A percentile compares a stretch with the other conserved stretches of the same genome.
Evolutionary conservation across 345 rosid species (phyloP).

Genomic region (Arabidopsis arenosa): DNA sequence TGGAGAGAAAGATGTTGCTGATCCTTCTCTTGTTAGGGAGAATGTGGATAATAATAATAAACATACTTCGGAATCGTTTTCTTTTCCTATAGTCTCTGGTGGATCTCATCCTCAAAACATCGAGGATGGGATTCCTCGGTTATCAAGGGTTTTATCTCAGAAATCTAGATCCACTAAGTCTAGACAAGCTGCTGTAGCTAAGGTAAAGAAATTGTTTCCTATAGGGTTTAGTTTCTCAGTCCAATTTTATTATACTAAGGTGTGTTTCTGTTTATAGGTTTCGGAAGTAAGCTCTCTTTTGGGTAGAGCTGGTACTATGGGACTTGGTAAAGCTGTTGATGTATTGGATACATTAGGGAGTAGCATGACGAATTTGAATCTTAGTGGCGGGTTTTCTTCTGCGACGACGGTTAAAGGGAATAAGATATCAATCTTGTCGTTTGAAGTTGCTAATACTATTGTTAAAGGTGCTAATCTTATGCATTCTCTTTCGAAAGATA

Average conservation of each 20-base stretch:
- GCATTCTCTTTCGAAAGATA: slow-evolving; percentile 84
- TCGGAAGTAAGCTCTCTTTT: slow-evolving; percentile 84
- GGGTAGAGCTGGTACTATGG: slow-evolving; percentile 90
- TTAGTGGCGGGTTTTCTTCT: slow-evolving; percentile 72
- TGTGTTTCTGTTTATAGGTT: slow-evolving; percentile 59
- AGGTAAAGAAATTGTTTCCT: slow-evolving; percentile 50
- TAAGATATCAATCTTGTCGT: slow-evolving; percentile 78
- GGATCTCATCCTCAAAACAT: slow-evolving; percentile 54
- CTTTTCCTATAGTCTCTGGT: slow-evolving; percentile 54
- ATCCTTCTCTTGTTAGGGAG: slow-evolving; percentile 55
- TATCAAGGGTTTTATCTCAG: slow-evolving; percentile 68
- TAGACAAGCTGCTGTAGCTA: slow-evolving; percentile 82
- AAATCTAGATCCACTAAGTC: slow-evolving; percentile 81
- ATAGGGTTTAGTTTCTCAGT: neutral
- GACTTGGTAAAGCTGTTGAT: slow-evolving; percentile 88
- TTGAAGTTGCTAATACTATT: slow-evolving; percentile 94
- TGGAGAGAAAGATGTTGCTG: slow-evolving; percentile 42
- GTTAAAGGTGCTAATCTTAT: slow-evolving; percentile 94
- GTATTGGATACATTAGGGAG: slow-evolving; percentile 95
- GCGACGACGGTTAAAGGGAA: slow-evolving; percentile 82
- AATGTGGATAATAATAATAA: slow-evolving; percentile 49
- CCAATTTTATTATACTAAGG: slow-evolving; percentile 8
- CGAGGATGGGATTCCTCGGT: slow-evolving; percentile 74
- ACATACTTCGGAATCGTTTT: slow-evolving; percentile 55
- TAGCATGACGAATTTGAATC: slow-evolving; percentile 85